Conservation (phyloP, 345 rosid species). For the Dipteronia sinensis region DNA sequence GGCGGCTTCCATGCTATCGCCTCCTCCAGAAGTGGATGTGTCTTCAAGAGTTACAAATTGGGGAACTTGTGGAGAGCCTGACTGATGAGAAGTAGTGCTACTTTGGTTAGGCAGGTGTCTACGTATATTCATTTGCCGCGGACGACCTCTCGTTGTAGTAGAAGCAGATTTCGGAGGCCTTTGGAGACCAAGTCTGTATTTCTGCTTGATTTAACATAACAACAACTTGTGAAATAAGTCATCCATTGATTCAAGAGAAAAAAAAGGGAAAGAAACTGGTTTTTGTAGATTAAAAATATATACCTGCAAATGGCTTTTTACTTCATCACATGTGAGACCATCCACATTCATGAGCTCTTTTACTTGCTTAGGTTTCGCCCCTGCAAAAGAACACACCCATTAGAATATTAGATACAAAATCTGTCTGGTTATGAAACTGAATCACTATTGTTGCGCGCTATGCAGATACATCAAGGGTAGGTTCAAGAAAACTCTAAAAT, state of each 20-base stretch:
- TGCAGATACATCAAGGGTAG: no score
- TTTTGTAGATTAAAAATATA: slow-evolving; percentile 11
- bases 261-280: neutral
- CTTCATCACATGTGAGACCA: slow-evolving; percentile 90
- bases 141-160: slow-evolving; percentile 26
- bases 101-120: no score
- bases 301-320: slow-evolving; percentile 92
- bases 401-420: neutral
- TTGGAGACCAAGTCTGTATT: slow-evolving; percentile 75
- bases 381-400: slow-evolving; percentile 35
- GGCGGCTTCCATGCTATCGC: slow-evolving; percentile 45
- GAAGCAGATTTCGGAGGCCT: slow-evolving; percentile 42
- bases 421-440: neutral
- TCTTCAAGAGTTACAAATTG: slow-evolving; percentile 12
- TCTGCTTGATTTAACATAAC: slow-evolving; percentile 41
- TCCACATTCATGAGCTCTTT: slow-evolving; percentile 80
- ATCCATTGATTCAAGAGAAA: slow-evolving; percentile 3
- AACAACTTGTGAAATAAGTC: slow-evolving; percentile 11
- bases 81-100: no score
- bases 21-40: slow-evolving; percentile 42
- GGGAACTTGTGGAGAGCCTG: neutral
- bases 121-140: slow-evolving; percentile 32
- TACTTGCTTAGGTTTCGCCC: slow-evolving; percentile 82
- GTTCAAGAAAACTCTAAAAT: no score
- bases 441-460: no score